Conservation (phyloP, 2,329 filamentous ascomycete genomes). For the Nemania serpens region DNA sequence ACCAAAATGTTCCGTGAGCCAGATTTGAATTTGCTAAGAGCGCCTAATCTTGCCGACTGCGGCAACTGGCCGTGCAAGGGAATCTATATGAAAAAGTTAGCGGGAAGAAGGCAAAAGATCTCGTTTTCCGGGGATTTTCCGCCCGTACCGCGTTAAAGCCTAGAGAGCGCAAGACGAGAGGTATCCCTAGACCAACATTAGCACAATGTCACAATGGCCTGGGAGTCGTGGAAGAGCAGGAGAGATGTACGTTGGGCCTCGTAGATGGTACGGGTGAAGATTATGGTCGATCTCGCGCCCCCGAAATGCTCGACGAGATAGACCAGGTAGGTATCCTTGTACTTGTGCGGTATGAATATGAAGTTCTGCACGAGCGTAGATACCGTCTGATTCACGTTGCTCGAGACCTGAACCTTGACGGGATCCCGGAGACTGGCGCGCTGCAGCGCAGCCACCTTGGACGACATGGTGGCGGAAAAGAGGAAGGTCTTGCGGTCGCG, state of each 20-base stretch:
- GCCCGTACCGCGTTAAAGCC: background rate
- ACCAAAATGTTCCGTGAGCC: constrained; percentile 84
- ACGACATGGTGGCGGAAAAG: constrained; percentile 4
- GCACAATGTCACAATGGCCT: background rate
- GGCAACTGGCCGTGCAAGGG: constrained; percentile 68
- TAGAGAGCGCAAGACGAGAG: background rate
- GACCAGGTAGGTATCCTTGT: constrained; percentile 90
- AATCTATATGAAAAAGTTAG: background rate
- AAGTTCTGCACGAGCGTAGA: constrained; percentile 1
- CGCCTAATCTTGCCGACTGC: constrained; percentile 83
- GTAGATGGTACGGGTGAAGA: constrained; percentile 91
- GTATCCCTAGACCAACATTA: background rate
- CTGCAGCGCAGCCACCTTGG: constrained; percentile 3
- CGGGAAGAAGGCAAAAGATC: background rate
- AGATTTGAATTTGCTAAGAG: constrained; percentile 86
- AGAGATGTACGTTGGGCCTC: constrained; percentile 67
- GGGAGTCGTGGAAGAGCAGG: too few relatives aligned
- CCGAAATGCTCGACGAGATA: constrained; percentile 84
- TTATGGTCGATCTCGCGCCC: constrained; percentile 77
- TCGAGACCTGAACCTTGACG: constrained; percentile 5
- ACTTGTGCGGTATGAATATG: constrained; percentile 79
- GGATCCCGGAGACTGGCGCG: constrained; percentile 1
- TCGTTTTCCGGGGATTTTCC: background rate
- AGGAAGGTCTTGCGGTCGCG: constrained; percentile 12
- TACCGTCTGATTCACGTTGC: background rate